Evolutionary conservation across 805 yeast species (phyloP).

Genomic region (Cyberlindnera veronae): DNA sequence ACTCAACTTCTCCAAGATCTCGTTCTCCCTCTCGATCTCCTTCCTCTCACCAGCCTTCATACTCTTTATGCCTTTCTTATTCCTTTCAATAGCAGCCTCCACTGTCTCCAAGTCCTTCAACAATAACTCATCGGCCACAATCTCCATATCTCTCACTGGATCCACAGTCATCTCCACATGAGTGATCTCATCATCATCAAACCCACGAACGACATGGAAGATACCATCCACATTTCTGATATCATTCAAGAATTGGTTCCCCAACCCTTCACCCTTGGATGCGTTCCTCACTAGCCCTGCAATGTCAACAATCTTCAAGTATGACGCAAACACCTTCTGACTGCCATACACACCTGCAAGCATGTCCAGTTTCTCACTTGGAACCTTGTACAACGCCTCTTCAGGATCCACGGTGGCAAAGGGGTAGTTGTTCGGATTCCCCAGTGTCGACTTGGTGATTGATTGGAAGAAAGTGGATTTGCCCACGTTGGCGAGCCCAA

Average conservation of each 20-base stretch:
- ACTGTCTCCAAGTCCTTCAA: slow-evolving; percentile 74
- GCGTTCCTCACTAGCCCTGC: slow-evolving; percentile 85
- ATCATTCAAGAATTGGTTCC: slow-evolving; percentile 75
- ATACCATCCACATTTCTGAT: slow-evolving; percentile 80
- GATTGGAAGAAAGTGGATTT: slow-evolving; percentile 81
- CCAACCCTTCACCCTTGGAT: slow-evolving; percentile 79
- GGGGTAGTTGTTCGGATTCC: slow-evolving; percentile 76
- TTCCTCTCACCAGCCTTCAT: slow-evolving; percentile 45
- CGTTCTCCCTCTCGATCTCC: slow-evolving; percentile 39
- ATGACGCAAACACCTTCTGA: slow-evolving; percentile 62
- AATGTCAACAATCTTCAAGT: slow-evolving; percentile 69
- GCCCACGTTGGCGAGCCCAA: slow-evolving; percentile 79
- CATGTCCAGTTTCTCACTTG: slow-evolving; percentile 56
- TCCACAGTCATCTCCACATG: slow-evolving; percentile 72
- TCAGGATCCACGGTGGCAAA: slow-evolving; percentile 79
- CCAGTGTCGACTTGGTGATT: slow-evolving; percentile 66
- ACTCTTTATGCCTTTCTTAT: slow-evolving; percentile 39
- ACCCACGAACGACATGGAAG: slow-evolving; percentile 74
- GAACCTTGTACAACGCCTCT: slow-evolving; percentile 70
- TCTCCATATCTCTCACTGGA: slow-evolving; percentile 72
- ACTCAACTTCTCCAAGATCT: slow-evolving; percentile 35
- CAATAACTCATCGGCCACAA: slow-evolving; percentile 71
- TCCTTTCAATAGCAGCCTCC: slow-evolving; percentile 51
- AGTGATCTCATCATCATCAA: slow-evolving; percentile 70
- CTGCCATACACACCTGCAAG: slow-evolving; percentile 56